Base-by-base conservation (phyloP, 2,329 filamentous ascomycete species). In the Talaromyces sp. region DNA sequence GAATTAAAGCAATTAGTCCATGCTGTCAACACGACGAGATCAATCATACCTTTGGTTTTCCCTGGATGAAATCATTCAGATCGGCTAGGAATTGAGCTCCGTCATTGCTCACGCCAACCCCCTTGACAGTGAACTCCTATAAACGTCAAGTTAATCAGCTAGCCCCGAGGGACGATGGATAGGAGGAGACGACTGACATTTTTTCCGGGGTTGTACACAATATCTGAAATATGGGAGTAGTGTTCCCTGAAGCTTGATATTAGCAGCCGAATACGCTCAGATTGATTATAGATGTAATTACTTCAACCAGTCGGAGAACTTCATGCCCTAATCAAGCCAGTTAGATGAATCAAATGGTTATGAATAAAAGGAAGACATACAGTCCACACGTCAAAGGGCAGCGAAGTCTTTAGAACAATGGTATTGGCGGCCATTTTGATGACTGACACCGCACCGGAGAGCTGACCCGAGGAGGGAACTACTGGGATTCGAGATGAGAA, bases 251-350 rank as follows among this genome's bases (percentile, higher is more conserved):
- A 45, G 5, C 41, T 45, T 19, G 41, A 25, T 45, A 17, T 45
- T 25, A 45, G 41, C 22, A 25, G 21, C 3, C 22, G 41, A 13
- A 17, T n/a, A 6, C 21, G 6, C 9, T 45, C 17, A 13, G 17
- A 6, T 3, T 10, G n/a, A 11, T 19, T 19, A 21, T 19, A 17
- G 41, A 11, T 5, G 28, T n/a, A 5, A 13, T 41, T 59, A 70
- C 68, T 60, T 64, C 39, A 70, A 54, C 15, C 62, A 54, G 9
- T 58, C 46, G 28, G 61, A 59, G 9, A 71, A 59, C 28, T 70
- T 66, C n/a, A 62, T 39, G 11, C 36, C 36, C 36, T 39, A 9
- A 5, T 9, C 11, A 39, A 39, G 36, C 10, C 10, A 17, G n/a
- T 39, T 10, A 31, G 43, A 5, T 11, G 19, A 48, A 22, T 10